Evolutionary conservation across 768 basidiomycete genomes (phyloP).

Genomic region (Agaricus sinodeliciosus): DNA sequence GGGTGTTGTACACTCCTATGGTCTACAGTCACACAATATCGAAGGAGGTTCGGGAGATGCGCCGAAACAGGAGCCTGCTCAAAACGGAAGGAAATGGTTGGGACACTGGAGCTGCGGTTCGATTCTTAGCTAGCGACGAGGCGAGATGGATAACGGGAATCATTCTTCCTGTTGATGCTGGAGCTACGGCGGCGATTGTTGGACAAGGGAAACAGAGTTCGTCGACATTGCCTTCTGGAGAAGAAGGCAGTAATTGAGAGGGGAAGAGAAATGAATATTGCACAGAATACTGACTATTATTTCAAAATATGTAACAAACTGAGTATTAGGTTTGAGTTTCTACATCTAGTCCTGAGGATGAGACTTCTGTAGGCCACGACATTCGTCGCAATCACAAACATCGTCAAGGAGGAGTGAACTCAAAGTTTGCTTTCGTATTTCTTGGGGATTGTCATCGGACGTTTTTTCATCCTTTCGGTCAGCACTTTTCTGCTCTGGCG

Average conservation of each 20-base stretch:
- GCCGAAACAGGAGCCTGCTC: conserved; percentile 28
- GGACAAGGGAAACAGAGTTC: conserved; percentile 7
- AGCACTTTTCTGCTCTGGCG: conserved; percentile 19
- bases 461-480: neutral
- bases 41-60: conserved; percentile 27
- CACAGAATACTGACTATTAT: too few relatives aligned
- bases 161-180: conserved; percentile 35
- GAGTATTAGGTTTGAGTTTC: neutral
- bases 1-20: conserved; percentile 38
- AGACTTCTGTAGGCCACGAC: neutral
- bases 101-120: conserved; percentile 32
- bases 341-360: neutral
- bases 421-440: neutral
- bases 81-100: conserved; percentile 38
- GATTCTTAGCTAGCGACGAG: conserved; percentile 35
- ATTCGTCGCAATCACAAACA: conserved; percentile 4
- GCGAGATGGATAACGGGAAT: conserved; percentile 38
- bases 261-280: neutral
- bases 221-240: conserved; percentile 2
- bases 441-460: neutral
- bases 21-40: conserved; percentile 29
- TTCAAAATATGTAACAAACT: neutral
- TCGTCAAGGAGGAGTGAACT: conserved; percentile 4
- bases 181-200: conserved; percentile 27
- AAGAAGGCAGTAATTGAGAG: neutral